Conservation (phyloP, 73 alveolate species). For the Stentor coeruleus region DNA sequence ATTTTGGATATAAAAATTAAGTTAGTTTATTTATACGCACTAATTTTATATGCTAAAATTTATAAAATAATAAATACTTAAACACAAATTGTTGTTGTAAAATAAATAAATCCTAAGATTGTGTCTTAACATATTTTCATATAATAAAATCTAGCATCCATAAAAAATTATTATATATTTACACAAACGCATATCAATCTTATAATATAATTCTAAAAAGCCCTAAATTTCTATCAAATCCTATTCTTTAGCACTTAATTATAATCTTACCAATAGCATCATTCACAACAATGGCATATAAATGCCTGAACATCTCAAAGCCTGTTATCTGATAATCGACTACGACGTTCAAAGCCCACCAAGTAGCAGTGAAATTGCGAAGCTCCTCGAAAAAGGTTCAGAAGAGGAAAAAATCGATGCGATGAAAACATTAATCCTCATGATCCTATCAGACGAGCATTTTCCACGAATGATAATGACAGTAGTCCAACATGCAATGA, state of each 20-base stretch:
- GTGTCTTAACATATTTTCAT: background rate
- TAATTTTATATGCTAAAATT: too few species aligned
- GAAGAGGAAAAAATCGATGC: conserved; percentile 85
- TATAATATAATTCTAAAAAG: too few species aligned
- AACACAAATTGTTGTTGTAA: background rate
- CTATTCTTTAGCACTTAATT: too few species aligned
- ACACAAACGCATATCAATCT: background rate
- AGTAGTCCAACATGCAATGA: conserved; percentile 73
- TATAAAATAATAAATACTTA: background rate
- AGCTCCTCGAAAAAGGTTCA: conserved; percentile 66
- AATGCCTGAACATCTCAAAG: conserved; percentile 20
- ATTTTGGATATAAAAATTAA: too few species aligned
- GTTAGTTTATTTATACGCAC: too few species aligned
- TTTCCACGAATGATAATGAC: conserved; percentile 89
- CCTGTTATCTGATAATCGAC: conserved; percentile 24
- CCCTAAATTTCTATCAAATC: too few species aligned
- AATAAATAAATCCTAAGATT: background rate
- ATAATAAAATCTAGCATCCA: background rate
- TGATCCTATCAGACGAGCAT: conserved; percentile 88
- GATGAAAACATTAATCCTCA: conserved; percentile 75
- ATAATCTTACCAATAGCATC: too few species aligned
- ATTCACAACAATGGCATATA: too few species aligned
- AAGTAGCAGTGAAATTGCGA: conserved; percentile 4
- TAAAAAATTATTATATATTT: background rate
- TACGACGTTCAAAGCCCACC: conserved; percentile 31